Evolutionary conservation across 2,329 filamentous ascomycete genomes (phyloP).

Genomic region (Pseudovirgaria hyperparasitica): DNA sequence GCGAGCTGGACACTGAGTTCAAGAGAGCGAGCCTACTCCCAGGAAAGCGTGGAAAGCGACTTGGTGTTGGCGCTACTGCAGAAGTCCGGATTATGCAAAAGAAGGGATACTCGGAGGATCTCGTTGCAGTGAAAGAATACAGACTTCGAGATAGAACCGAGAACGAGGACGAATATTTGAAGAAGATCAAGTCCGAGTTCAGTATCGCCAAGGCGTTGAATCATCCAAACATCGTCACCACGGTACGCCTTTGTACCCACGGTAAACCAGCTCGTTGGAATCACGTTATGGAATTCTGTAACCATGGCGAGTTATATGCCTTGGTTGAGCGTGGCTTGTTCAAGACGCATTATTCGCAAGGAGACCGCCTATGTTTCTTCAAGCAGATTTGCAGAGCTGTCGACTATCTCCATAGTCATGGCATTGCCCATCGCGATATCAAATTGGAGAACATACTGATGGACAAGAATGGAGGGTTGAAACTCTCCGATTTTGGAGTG

Average conservation of each 20-base stretch:
- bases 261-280: slow-evolving; percentile 71
- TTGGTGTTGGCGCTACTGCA: slow-evolving; percentile 74
- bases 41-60: slow-evolving; percentile 58
- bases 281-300: slow-evolving; percentile 88
- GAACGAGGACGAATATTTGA: slow-evolving; percentile 60
- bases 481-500: slow-evolving; percentile 86
- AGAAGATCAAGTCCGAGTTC: slow-evolving; percentile 86
- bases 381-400: slow-evolving; percentile 79
- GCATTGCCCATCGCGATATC: slow-evolving; percentile 82
- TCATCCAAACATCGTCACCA: slow-evolving; percentile 80
- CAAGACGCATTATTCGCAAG: slow-evolving; percentile 45
- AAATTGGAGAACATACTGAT: slow-evolving; percentile 81
- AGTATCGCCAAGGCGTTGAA: slow-evolving; percentile 74
- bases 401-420: slow-evolving; percentile 67
- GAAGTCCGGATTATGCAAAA: slow-evolving; percentile 70
- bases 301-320: slow-evolving; percentile 65
- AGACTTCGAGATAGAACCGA: slow-evolving; percentile 59
- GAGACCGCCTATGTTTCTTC: slow-evolving; percentile 72
- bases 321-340: slow-evolving; percentile 49
- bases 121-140: slow-evolving; percentile 84
- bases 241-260: slow-evolving; percentile 59
- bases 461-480: slow-evolving; percentile 66
- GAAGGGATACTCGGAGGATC: slow-evolving; percentile 53
- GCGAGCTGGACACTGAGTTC: slow-evolving; percentile 56
- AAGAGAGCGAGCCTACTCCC: slow-evolving; percentile 54